A percentile compares a stretch with the other conserved stretches of the same genome.
These are phyloP conservation scores for Blastocladiella emersonii DNA, from an alignment of 371 early-diverging fungal genomes.

Conservation along the genomic window DNA sequence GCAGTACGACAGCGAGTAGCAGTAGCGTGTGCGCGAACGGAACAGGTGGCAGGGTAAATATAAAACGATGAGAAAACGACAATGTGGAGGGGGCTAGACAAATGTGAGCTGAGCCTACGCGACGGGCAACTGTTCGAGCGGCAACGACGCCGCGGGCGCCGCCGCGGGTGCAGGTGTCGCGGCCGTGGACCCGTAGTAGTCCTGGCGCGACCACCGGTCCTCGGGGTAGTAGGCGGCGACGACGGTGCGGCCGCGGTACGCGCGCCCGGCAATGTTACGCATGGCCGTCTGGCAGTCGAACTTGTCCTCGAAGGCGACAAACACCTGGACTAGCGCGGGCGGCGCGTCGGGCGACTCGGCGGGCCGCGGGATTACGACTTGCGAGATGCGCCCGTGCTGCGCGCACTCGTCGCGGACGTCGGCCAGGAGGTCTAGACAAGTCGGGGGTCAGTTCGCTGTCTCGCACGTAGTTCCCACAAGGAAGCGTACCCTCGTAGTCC, in stretches of 20 bases:
- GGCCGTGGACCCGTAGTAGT: background rate
- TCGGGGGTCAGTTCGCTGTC: background rate
- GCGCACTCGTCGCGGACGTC: conserved; percentile 82
- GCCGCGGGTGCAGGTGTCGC: background rate
- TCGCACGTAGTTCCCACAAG: no score
- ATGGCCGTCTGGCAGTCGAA: conserved; percentile 54
- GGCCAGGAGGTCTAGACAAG: conserved; percentile 18
- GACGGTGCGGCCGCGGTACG: conserved; percentile 86
- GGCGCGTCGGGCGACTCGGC: conserved; percentile 4
- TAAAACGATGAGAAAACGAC: no score
- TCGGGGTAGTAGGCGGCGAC: conserved; percentile 70
- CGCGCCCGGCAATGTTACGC: conserved; percentile 79
- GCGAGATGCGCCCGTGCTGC: conserved; percentile 63
- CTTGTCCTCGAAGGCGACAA: conserved; percentile 51
- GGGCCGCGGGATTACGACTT: conserved; percentile 67
- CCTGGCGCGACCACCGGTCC: conserved; percentile 14
- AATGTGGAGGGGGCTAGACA: no score
- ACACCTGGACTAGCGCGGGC: conserved; percentile 78
- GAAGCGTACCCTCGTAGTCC: conserved; percentile 66
- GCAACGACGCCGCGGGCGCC: no score
- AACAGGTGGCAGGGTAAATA: no score
- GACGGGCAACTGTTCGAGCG: no score
- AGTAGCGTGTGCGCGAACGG: no score
- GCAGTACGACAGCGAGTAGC: no score
- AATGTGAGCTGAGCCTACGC: no score